These are phyloP conservation scores for Gymnopilus junonius DNA, from an alignment of 768 basidiomycete species.

Conservation along the genomic window DNA sequence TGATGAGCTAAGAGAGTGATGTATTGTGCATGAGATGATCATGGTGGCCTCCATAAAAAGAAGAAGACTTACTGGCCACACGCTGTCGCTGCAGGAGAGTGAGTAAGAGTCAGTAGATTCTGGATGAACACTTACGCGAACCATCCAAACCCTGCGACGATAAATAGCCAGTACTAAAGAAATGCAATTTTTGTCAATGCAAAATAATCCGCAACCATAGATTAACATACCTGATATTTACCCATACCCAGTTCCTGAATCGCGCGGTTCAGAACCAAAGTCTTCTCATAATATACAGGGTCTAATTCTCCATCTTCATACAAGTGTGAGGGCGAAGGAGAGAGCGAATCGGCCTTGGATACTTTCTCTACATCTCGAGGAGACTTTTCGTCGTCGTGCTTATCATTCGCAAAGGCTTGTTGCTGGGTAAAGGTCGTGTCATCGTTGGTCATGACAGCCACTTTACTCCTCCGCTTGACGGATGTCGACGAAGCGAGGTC, in stretches of 20 bases:
- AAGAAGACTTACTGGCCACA: slow-evolving; percentile 63
- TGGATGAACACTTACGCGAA: slow-evolving; percentile 57
- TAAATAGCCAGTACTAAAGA: slow-evolving; percentile 61
- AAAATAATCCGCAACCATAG: background rate
- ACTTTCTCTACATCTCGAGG: background rate
- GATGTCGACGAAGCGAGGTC: background rate
- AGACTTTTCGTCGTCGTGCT: slow-evolving; percentile 8
- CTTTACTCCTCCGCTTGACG: background rate
- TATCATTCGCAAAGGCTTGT: background rate
- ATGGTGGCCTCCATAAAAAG: background rate
- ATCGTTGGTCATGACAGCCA: background rate
- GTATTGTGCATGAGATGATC: background rate
- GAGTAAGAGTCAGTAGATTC: background rate
- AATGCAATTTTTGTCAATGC: background rate
- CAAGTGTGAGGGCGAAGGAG: slow-evolving; percentile 19
- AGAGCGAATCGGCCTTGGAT: background rate
- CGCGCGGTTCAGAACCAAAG: slow-evolving; percentile 58
- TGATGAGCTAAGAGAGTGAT: slow-evolving; percentile 49
- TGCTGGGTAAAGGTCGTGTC: background rate
- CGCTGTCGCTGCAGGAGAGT: slow-evolving; percentile 55
- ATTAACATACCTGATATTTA: slow-evolving; percentile 54
- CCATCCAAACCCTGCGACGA: slow-evolving; percentile 78
- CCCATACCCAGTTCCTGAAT: slow-evolving; percentile 75
- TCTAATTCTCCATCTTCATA: slow-evolving; percentile 42
- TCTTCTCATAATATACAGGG: slow-evolving; percentile 63